Conservation (phyloP, 2,329 filamentous ascomycete genomes). For the Peltaster fructicola region DNA sequence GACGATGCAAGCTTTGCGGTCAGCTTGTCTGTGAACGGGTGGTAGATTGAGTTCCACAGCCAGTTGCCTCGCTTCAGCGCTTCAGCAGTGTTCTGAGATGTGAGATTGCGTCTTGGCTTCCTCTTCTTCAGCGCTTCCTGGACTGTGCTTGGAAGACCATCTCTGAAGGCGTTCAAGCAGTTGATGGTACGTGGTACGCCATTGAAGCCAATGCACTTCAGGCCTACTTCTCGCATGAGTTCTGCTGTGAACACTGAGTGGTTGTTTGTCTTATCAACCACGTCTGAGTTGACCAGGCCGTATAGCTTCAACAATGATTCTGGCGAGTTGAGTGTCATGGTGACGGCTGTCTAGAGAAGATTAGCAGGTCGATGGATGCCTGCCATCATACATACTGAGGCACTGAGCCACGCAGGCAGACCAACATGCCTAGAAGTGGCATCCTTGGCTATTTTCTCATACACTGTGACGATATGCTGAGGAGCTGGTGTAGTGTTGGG, state of each 20-base stretch:
- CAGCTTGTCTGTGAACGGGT: constrained; percentile 55
- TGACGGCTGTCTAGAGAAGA: constrained; percentile 51
- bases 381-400: constrained; percentile 38
- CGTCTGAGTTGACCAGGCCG: constrained; percentile 21
- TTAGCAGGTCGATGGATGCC: no score
- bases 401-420: constrained; percentile 44
- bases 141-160: constrained; percentile 41
- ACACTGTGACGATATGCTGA: constrained; percentile 43
- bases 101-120: constrained; percentile 20
- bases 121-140: constrained; percentile 27
- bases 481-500: constrained; percentile 50
- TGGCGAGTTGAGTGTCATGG: constrained; percentile 74
- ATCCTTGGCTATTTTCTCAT: constrained; percentile 44
- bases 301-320: constrained; percentile 51
- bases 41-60: constrained; percentile 64
- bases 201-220: constrained; percentile 67
- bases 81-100: constrained; percentile 27
- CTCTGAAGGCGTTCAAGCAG: constrained; percentile 54
- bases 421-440: constrained; percentile 46
- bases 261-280: constrained; percentile 7
- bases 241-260: constrained; percentile 40
- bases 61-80: constrained; percentile 41
- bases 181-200: constrained; percentile 67
- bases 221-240: constrained; percentile 55
- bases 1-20: constrained; percentile 51